A percentile compares a stretch with the other conserved stretches of the same genome.
Conservation (phyloP, 257 asterid genomes). For the Nemophila menziesii region DNA sequence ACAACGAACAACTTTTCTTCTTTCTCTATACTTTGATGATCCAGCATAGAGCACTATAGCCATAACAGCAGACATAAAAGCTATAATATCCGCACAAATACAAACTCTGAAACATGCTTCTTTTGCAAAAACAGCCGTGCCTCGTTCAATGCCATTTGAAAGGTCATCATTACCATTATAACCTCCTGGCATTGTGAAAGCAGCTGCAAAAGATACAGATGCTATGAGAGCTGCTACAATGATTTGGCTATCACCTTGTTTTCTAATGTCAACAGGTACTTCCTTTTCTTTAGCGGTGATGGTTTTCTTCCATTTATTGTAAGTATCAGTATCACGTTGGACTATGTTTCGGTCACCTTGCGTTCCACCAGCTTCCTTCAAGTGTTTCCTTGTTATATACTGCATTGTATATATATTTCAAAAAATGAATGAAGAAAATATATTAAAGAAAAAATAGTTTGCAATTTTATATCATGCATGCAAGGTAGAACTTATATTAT, state of each 20-base stretch:
- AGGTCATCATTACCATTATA: not conserved
- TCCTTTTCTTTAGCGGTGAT: too few relatives aligned
- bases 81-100: not conserved
- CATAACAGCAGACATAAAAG: not conserved
- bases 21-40: not conserved
- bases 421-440: too few relatives aligned
- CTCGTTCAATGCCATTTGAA: not conserved
- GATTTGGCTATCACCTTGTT: not conserved
- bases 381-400: too few relatives aligned
- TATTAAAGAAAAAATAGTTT: too few relatives aligned
- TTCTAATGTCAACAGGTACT: not conserved
- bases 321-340: not conserved
- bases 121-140: slow-evolving; percentile 8
- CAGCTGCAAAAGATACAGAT: slow-evolving; percentile 12
- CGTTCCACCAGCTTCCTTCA: too few relatives aligned
- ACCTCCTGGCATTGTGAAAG: slow-evolving; percentile 8
- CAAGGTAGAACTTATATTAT: too few relatives aligned
- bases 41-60: not conserved
- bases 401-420: too few relatives aligned
- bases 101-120: not conserved
- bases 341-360: not conserved
- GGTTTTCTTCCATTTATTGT: not conserved
- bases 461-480: too few relatives aligned
- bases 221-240: slow-evolving; percentile 4
- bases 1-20: not conserved